These are phyloP conservation scores for Thalassiosira mediterranea DNA, from an alignment of 352 stramenopile species.

Conservation along the genomic window DNA sequence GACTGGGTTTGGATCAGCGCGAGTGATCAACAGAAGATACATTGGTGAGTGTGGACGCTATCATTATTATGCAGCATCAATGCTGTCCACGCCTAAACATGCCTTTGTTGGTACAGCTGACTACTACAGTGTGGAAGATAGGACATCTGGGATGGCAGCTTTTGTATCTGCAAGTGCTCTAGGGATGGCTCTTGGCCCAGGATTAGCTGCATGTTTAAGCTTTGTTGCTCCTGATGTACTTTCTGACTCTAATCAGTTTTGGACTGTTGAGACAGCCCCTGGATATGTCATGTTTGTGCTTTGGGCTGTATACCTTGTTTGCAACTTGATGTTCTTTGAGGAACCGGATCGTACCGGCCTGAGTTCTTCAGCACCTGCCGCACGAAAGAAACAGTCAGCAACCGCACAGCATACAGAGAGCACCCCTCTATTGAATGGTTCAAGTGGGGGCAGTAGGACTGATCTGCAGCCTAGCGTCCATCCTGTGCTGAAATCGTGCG, in stretches of 20 bases:
- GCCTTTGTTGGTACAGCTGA: conserved; percentile 88
- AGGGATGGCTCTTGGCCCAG: conserved; percentile 89
- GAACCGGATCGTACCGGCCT: conserved; percentile 63
- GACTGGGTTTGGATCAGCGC: conserved; percentile 91
- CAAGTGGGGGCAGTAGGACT: conserved; percentile 8
- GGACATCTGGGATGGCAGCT: conserved; percentile 89
- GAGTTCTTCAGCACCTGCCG: not conserved
- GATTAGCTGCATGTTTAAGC: conserved; percentile 50
- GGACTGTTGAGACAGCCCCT: conserved; percentile 88
- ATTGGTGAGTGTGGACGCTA: conserved; percentile 59
- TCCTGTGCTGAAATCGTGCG: conserved; percentile 5
- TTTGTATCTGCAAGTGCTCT: conserved; percentile 91
- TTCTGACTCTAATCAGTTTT: conserved; percentile 42
- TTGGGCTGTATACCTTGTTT: conserved; percentile 66
- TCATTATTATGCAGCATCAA: conserved; percentile 5
- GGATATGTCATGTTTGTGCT: conserved; percentile 85
- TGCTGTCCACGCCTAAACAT: too few species aligned
- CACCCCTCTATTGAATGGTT: conserved; percentile 23
- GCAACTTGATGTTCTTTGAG: conserved; percentile 68
- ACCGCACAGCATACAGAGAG: conserved; percentile 8
- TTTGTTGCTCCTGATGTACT: conserved; percentile 20
- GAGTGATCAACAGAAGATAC: conserved; percentile 90
- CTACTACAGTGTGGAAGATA: conserved; percentile 90
- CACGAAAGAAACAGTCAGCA: not conserved
- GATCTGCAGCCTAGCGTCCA: too few species aligned